Base-by-base conservation (phyloP, 1,139 yeast species). In the Pichia sp. region DNA sequence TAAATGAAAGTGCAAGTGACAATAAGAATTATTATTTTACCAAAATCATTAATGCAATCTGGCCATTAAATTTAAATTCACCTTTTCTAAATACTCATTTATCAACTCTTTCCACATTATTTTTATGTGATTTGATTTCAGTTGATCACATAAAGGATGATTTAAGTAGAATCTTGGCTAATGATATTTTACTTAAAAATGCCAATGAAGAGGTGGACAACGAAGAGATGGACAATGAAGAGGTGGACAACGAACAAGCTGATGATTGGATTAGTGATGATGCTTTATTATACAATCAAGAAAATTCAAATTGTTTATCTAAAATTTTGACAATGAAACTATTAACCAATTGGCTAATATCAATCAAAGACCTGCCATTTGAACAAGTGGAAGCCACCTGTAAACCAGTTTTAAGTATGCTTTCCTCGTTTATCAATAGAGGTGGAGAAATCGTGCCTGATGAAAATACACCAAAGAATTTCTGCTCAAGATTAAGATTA, bases 361-460 rank as follows among this genome's bases (percentile, higher is more conserved):
- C 48, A 1, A 42, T 46, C 4, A 72, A 74, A 48, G 63, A 74
- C 15, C 73, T 70, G 8, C 54, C 59, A 3, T 62, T 64, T 22
- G 63, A 59, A 1, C 61, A 60, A 0, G 42, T 59, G 7, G 70
- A 65, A 2, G 64, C 65, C 6, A 70, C 67, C 52, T 79, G 85
- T 0, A 77, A 73, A 47, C 88, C 90, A 9, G 80, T 85, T 0
- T 65, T 87, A 52, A 85, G 84, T 56, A 67, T 87, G 38, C 70
- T 88, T 40, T 70, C 77, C 39, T 79, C 90, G 2, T 68, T 85
- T 32, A 77, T 89, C 43, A 79, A 82, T 3, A 84, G 84, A 61
- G 85, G 85, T 43, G 96, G 96, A n/a, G 96, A 89, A 59, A 74
- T 89, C 26, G 77, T 82, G 3, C 71, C 76, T 26, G 72, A 72